Evolutionary conservation across 2,329 filamentous ascomycete species (phyloP), one percentile per base, ranked within the genome.

Genomic region (Penicillium brevicompactum): DNA sequence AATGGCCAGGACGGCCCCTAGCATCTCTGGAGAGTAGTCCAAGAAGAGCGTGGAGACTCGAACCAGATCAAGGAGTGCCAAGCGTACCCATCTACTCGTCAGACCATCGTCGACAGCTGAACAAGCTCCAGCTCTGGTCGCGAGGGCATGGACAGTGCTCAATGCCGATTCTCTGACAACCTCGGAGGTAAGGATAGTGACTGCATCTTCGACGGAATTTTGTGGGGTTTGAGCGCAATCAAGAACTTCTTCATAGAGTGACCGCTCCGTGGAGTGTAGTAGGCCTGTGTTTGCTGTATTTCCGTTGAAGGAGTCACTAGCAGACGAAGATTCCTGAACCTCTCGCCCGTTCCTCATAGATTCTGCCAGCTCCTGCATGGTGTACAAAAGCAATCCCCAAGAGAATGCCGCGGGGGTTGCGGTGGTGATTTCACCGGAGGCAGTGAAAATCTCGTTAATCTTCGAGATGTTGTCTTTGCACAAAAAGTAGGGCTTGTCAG

Each of bases 311-410:
- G 70, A 73, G 48, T 78, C 71, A 10, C 34, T 30, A 6, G 38
- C 41, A 22, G 32, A 24, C 75, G 69, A 41, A 75, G 74, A 57
- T 64, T 74, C 31, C 76, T 68, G 9, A 73, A 21, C 18, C 14
- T 49, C 38, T 49, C 38, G 31, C 0, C 1, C 6, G 7, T 14
- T 37, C 27, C 38, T 49, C 6, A 2, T 22, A 16, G 9, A 3
- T 27, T 49, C 51, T 60, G 86, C 88, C 11, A 84, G 83, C 41
- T 84, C 76, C 61, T 85, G 84, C 76, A 94, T 85, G 24, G 83
- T 81, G 65, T 89, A 84, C 9, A 92, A 79, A 24, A 96, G 83
- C 46, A 93, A 78, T 4, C 87, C 86, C 92, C 92, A 97, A 3
- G 89, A 85, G 62, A 95, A 89, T 18, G 91, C 82, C 16, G 90